A percentile compares a stretch with the other conserved stretches of the same genome.
Conservation (phyloP, 352 stramenopile genomes). For the Thalassiosira allenii region DNA sequence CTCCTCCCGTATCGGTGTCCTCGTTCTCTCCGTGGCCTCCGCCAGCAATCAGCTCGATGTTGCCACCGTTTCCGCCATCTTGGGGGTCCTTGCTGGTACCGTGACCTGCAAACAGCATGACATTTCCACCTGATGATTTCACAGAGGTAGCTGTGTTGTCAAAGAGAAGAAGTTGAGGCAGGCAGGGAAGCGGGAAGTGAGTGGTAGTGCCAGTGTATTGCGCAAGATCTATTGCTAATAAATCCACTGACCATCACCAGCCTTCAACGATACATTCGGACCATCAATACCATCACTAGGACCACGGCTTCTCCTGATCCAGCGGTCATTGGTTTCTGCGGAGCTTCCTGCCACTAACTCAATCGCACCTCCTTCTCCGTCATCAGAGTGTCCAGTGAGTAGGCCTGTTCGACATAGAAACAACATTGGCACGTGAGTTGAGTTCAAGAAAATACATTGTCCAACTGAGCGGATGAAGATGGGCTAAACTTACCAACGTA, state of each 20-base stretch:
- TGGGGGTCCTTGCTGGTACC: constrained; percentile 20
- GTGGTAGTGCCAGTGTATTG: no score
- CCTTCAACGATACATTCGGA: constrained; percentile 34
- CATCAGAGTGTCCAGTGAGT: constrained; percentile 31
- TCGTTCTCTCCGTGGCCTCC: constrained; percentile 39
- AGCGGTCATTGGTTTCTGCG: background rate
- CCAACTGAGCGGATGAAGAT: no score
- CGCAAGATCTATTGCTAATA: no score
- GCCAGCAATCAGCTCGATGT: constrained; percentile 72
- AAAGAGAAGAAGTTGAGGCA: no score
- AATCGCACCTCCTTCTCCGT: constrained; percentile 40
- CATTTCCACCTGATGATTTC: constrained; percentile 24
- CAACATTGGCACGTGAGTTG: no score
- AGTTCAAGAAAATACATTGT: no score
- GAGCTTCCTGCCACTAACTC: constrained; percentile 37
- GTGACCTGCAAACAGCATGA: constrained; percentile 45
- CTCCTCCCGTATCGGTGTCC: constrained; percentile 47
- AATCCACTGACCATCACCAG: constrained; percentile 19
- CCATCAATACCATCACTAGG: constrained; percentile 27
- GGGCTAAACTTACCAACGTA: constrained; percentile 33
- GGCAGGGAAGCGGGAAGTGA: no score
- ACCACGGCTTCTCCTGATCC: background rate
- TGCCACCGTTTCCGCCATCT: constrained; percentile 58
- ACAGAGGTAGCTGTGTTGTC: no score
- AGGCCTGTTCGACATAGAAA: constrained; percentile 7